phyloP scores from a whole-genome alignment of 495 filamentous ascomycete genomes.

The Pyrenula massariospora region DNA sequence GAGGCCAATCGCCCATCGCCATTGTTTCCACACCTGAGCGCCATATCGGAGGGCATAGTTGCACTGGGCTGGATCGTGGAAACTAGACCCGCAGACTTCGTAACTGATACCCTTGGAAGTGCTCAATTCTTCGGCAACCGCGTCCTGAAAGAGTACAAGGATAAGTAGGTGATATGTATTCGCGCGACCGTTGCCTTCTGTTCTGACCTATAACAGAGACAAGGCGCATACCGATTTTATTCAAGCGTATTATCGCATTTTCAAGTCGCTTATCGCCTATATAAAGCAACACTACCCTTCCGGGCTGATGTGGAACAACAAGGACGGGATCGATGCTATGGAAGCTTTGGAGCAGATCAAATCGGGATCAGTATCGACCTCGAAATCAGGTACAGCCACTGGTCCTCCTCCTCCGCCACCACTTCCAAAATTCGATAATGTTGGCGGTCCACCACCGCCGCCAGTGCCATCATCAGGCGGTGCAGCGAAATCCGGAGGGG shows the following conservation, averaged over 20 bases:
- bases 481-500: constrained; percentile 26
- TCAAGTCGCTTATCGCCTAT: constrained; percentile 68
- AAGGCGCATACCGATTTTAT: constrained; percentile 74
- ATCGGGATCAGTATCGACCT: constrained; percentile 28
- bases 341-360: constrained; percentile 57
- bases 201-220: constrained; percentile 36
- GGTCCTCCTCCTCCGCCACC: constrained; percentile 50
- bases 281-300: constrained; percentile 67
- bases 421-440: constrained; percentile 39
- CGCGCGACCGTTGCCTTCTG: background rate
- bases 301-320: constrained; percentile 80
- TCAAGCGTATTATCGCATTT: constrained; percentile 75
- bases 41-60: constrained; percentile 80
- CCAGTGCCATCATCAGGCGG: constrained; percentile 42
- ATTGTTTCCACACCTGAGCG: constrained; percentile 64
- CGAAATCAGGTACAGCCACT: constrained; percentile 28
- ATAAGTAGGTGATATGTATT: constrained; percentile 62
- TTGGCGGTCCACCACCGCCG: constrained; percentile 60
- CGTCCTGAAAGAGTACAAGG: constrained; percentile 79
- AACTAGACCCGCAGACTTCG: constrained; percentile 66
- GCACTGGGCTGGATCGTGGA: constrained; percentile 81
- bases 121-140: constrained; percentile 88
- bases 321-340: constrained; percentile 58
- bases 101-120: constrained; percentile 63
- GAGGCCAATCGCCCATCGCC: constrained; percentile 64